These are phyloP conservation scores for Pseudocercospora fijiensis DNA, from an alignment of 2,329 filamentous ascomycete species.

Conservation along the genomic window DNA sequence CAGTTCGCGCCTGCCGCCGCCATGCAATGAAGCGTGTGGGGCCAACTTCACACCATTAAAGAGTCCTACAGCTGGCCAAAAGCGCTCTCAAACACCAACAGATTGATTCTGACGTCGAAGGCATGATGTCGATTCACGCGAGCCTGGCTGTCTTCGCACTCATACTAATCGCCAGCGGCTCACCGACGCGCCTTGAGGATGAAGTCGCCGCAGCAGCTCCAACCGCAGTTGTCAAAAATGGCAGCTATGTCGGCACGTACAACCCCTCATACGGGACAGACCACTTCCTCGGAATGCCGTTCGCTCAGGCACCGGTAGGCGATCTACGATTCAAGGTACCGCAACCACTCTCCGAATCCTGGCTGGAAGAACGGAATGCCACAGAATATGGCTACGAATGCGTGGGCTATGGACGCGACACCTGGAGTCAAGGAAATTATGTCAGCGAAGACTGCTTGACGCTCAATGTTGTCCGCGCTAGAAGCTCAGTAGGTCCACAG, in stretches of 20 bases:
- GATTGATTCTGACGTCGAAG: not conserved
- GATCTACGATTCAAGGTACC: slow-evolving; percentile 55
- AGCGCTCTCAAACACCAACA: not conserved
- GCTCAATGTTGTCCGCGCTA: slow-evolving; percentile 28
- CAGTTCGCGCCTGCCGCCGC: not conserved
- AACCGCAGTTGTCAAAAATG: slow-evolving; percentile 44
- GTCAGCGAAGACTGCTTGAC: slow-evolving; percentile 32
- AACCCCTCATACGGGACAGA: slow-evolving; percentile 49
- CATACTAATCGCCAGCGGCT: not conserved
- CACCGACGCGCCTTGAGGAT: not conserved
- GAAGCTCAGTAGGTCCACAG: slow-evolving; percentile 8
- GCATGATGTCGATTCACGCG: not conserved
- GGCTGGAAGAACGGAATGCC: slow-evolving; percentile 45
- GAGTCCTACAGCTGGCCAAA: not conserved
- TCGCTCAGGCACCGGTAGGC: slow-evolving; percentile 53
- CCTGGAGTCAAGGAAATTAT: slow-evolving; percentile 29
- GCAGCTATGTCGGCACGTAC: slow-evolving; percentile 49
- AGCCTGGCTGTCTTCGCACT: not conserved
- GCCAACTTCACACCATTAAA: not conserved
- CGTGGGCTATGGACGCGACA: slow-evolving; percentile 50
- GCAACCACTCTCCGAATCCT: slow-evolving; percentile 50
- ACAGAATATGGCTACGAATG: slow-evolving; percentile 50
- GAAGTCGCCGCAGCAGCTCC: slow-evolving; percentile 9
- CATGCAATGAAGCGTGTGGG: not conserved
- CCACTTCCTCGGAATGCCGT: slow-evolving; percentile 57